phyloP scores from a whole-genome alignment of 352 stramenopile genomes.

The Globisporangium solare region DNA sequence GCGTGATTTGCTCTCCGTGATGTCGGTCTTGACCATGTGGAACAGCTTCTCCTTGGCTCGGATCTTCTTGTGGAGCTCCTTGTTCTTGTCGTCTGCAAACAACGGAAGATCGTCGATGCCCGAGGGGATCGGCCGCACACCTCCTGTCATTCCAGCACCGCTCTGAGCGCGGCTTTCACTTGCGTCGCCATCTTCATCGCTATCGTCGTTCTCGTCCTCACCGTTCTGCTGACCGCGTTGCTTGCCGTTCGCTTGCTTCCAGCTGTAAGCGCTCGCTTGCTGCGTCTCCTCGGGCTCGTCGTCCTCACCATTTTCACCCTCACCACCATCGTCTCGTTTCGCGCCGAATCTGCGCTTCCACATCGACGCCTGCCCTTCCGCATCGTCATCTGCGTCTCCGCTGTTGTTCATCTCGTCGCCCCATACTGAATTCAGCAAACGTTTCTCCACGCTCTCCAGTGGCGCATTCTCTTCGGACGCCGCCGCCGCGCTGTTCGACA shows the following conservation, averaged over 20 bases:
- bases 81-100: conserved; percentile 87
- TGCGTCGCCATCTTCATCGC: conserved; percentile 18
- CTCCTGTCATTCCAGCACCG: not conserved
- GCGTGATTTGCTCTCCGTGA: conserved; percentile 84
- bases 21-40: conserved; percentile 54
- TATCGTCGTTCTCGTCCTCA: conserved; percentile 24
- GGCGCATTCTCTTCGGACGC: not conserved
- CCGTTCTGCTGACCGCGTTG: conserved; percentile 20
- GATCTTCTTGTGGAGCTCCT: conserved; percentile 76
- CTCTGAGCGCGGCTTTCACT: conserved; percentile 6
- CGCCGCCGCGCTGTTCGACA: conserved; percentile 3
- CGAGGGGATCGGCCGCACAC: conserved; percentile 44
- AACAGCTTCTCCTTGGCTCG: conserved; percentile 72
- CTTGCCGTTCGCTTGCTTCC: conserved; percentile 54
- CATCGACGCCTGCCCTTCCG: conserved; percentile 7
- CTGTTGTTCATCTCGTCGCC: conserved; percentile 15
- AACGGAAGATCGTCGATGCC: conserved; percentile 87
- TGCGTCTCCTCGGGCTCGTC: conserved; percentile 13
- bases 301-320: conserved; percentile 11
- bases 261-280: conserved; percentile 37
- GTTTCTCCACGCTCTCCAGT: conserved; percentile 16
- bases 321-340: conserved; percentile 9
- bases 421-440: conserved; percentile 22
- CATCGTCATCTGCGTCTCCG: conserved; percentile 14
- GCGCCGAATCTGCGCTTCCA: conserved; percentile 16